phyloP scores from a whole-genome alignment of 1,284 basidiomycete genomes.

The Pulveroboletus sp. region DNA sequence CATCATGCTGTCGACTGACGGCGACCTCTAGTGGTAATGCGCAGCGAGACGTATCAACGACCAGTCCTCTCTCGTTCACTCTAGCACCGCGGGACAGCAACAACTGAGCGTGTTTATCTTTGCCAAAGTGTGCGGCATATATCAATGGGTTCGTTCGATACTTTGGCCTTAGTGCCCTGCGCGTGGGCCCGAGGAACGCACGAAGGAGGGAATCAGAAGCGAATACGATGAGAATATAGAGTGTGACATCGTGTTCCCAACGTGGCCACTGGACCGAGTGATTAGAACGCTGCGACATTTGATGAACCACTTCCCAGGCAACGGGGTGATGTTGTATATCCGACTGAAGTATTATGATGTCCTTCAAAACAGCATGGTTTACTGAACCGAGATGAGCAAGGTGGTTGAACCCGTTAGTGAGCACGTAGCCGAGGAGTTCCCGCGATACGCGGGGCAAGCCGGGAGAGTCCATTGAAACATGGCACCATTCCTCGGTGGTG shows the following conservation, averaged over 20 bases:
- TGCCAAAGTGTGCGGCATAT: slow-evolving; percentile 10
- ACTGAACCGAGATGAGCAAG: not conserved
- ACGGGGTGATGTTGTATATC: not conserved
- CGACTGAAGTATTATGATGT: not conserved
- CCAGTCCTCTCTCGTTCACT: slow-evolving; percentile 7
- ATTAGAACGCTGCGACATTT: not conserved
- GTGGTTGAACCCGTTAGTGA: slow-evolving; percentile 7
- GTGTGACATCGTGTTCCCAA: slow-evolving; percentile 5
- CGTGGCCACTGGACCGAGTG: not conserved
- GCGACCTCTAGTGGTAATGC: slow-evolving; percentile 8
- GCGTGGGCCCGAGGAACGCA: not conserved
- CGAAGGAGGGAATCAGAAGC: slow-evolving; percentile 3
- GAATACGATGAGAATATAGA: slow-evolving; percentile 5
- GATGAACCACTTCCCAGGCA: not conserved
- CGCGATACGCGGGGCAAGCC: not conserved
- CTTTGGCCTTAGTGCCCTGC: not conserved
- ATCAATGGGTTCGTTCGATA: slow-evolving; percentile 4
- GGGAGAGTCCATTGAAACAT: not conserved
- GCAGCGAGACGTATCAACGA: not conserved
- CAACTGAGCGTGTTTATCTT: not conserved
- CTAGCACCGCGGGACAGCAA: slow-evolving; percentile 2
- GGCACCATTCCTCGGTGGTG: not conserved
- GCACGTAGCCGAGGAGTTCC: slow-evolving; percentile 5
- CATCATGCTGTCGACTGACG: slow-evolving; percentile 1
- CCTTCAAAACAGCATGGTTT: not conserved